phyloP scores from a whole-genome alignment of 78 protist genomes.

The Isochrysis galbana region DNA sequence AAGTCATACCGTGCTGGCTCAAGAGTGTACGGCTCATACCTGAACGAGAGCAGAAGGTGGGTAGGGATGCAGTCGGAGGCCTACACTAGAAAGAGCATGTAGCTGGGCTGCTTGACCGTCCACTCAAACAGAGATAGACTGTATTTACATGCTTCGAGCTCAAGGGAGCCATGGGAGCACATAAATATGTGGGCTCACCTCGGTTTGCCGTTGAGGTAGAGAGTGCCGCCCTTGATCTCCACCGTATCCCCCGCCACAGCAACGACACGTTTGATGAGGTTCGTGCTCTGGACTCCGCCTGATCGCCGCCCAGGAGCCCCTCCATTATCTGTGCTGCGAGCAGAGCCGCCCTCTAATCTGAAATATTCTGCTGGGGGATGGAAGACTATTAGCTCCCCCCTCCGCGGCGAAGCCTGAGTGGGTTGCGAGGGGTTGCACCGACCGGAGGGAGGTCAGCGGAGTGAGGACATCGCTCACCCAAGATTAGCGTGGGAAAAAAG shows the following conservation, averaged over 20 bases:
- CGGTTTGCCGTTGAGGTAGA: background rate
- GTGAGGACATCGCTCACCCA: too few species aligned
- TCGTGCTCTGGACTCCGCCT: background rate
- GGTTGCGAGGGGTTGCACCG: too few species aligned
- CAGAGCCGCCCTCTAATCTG: background rate
- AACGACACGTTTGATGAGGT: background rate
- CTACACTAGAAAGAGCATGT: too few species aligned
- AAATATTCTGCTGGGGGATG: background rate
- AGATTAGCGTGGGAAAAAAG: too few species aligned
- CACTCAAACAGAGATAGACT: too few species aligned
- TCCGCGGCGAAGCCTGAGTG: background rate
- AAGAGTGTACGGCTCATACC: conserved; percentile 8
- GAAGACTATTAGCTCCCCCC: background rate
- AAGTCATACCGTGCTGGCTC: background rate
- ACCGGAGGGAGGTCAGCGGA: too few species aligned
- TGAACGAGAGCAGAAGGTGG: too few species aligned
- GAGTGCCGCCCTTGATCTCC: background rate
- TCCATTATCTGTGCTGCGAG: background rate
- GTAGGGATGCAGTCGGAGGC: too few species aligned
- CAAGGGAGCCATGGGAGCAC: too few species aligned
- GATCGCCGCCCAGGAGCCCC: background rate
- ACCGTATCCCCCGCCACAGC: background rate
- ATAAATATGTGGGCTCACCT: too few species aligned
- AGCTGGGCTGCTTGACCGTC: too few species aligned
- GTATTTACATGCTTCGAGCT: too few species aligned